Evolutionary conservation across 2,329 filamentous ascomycete genomes (phyloP), one percentile per base, ranked within the genome.

Genomic region (Zymoseptoria ardabiliae): DNA sequence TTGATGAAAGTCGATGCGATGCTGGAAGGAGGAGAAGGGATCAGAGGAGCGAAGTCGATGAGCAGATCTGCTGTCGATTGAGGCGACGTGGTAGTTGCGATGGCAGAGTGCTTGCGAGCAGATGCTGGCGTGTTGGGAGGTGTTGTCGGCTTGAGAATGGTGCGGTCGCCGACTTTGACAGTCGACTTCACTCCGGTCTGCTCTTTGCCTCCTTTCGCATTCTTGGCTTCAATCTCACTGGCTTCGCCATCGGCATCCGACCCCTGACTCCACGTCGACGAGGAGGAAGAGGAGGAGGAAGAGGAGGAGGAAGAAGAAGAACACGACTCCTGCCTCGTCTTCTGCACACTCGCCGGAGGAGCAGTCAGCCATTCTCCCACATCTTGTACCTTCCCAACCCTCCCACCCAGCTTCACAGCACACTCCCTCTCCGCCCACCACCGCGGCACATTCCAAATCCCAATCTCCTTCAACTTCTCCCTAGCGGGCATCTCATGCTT

Each of bases 401-500:
- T 55, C 35, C 64, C 60, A 30, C 59, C 61, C 35, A 65, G 57
- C 56, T 61, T 66, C 48, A 76, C 66, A 1, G 70, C 70, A 21
- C 63, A 66, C 22, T 69, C 63, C 65, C 79, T 78, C 56, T 85
- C 79, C 56, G 77, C 76, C 68, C 78, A 85, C 84, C 84, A 86
- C 7, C 73, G 71, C 8, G 84, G 84, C 17, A 80, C 73, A 50
- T 77, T 75, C 2, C 75, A 74, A 55, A 96, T 81, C 0, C 92
- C 92, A 2, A 96, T 79, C 6, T 81, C 78, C 50, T 82, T 76
- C 66, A 95, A 83, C 0, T 85, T 89, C 0, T 79, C 76, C 55
- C 79, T 79, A 64, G 91, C 85, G 0, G 92, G 92, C 88, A 96
- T 96, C 72, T 94, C 89, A 72, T 96, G 92, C 76, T 91, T 93